A percentile compares a stretch with the other conserved stretches of the same genome.
Conservation (phyloP, 2,329 filamentous ascomycete species). For the Talaromyces sp. region DNA sequence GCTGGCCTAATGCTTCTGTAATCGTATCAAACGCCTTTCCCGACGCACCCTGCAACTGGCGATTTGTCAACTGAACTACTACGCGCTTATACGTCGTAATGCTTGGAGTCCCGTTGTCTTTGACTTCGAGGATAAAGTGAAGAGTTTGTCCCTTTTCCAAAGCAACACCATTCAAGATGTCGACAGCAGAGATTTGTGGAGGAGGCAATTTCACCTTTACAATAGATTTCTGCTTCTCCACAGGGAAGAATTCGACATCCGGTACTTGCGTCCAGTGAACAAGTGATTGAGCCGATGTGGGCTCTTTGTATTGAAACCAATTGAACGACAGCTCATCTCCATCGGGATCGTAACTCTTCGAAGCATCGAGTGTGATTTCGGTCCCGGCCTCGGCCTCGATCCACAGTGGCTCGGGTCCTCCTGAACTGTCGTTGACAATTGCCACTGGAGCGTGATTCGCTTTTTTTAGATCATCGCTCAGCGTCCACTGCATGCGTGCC, state of each 20-base stretch:
- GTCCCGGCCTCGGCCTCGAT: neutral
- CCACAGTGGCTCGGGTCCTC: neutral
- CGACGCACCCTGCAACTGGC: neutral
- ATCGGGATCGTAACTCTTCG: neutral
- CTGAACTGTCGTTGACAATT: neutral
- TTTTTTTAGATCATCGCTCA: neutral
- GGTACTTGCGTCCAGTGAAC: neutral
- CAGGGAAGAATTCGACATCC: neutral
- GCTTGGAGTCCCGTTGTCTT: neutral
- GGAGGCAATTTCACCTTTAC: neutral
- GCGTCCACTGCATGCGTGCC: neutral
- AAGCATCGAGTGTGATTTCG: neutral
- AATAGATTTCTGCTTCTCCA: neutral
- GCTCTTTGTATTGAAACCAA: neutral
- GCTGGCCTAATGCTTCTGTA: neutral
- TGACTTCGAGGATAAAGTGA: neutral
- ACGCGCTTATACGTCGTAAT: neutral
- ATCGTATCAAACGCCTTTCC: neutral
- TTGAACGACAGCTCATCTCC: neutral
- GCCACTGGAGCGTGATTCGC: neutral
- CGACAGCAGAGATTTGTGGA: neutral
- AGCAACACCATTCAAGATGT: neutral
- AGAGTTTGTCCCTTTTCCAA: neutral
- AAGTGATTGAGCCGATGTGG: neutral
- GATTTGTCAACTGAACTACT: neutral